phyloP scores from a whole-genome alignment of 1,284 basidiomycete genomes.

The Puccinia coronata region DNA sequence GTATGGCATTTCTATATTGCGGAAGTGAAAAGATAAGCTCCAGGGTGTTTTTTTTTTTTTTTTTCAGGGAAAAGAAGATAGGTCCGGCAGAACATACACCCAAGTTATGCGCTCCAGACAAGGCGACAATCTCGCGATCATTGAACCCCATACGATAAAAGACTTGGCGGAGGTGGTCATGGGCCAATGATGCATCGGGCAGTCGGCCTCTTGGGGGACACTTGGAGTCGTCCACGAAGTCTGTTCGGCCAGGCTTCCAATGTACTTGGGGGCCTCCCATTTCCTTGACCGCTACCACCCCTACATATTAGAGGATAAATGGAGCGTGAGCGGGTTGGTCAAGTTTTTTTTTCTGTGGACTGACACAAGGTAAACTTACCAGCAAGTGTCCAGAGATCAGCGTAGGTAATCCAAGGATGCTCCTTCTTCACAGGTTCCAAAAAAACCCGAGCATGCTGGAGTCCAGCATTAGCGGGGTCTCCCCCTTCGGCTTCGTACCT shows the following conservation, averaged over 20 bases:
- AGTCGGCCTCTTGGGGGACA: slow-evolving; percentile 60
- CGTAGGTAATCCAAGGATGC: slow-evolving; percentile 63
- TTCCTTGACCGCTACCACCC: slow-evolving; percentile 62
- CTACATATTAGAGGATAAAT: slow-evolving; percentile 59
- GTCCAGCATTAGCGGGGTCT: slow-evolving; percentile 57
- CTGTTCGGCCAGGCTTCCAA: slow-evolving; percentile 63
- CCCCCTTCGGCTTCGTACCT: slow-evolving; percentile 61
- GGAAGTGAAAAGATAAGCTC: neutral
- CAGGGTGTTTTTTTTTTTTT: neutral
- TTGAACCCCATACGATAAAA: slow-evolving; percentile 64
- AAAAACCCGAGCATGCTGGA: slow-evolving; percentile 63
- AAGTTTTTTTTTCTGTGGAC: neutral
- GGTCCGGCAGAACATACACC: slow-evolving; percentile 57
- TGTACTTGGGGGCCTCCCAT: slow-evolving; percentile 63
- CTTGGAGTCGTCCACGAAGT: slow-evolving; percentile 60
- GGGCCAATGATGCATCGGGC: slow-evolving; percentile 62
- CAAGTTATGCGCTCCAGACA: slow-evolving; percentile 64
- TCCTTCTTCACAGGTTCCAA: slow-evolving; percentile 63
- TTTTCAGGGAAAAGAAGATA: slow-evolving; percentile 56
- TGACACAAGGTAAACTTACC: neutral
- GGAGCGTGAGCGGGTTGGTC: slow-evolving; percentile 53
- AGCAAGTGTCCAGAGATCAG: slow-evolving; percentile 61
- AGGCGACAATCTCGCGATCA: slow-evolving; percentile 65
- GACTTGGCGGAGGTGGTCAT: slow-evolving; percentile 62
- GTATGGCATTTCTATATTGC: slow-evolving; percentile 59